Conservation (phyloP, 805 yeast species). For the Metschnikowia amazonensis region DNA sequence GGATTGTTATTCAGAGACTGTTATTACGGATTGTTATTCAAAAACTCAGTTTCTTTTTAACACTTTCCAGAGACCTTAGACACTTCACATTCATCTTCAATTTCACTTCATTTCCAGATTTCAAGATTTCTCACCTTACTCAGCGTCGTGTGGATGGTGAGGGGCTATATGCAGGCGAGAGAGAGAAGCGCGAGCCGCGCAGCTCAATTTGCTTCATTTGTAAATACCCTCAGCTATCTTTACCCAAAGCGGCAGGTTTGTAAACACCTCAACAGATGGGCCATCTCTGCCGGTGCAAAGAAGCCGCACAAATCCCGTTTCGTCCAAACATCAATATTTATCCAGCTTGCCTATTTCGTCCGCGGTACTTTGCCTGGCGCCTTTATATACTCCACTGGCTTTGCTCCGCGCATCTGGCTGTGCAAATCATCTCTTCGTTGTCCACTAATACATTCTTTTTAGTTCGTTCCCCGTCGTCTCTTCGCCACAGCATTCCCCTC, state of each 20-base stretch:
- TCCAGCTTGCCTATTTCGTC: conserved; percentile 7
- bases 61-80: no score
- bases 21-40: no score
- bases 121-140: no score
- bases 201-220: conserved; percentile 16
- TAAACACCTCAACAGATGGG: conserved; percentile 15
- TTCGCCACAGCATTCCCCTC: not conserved
- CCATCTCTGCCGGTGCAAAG: conserved; percentile 8
- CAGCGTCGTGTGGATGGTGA: no score
- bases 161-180: no score
- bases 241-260: conserved; percentile 18
- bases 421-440: not conserved
- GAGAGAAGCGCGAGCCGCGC: not conserved
- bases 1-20: no score
- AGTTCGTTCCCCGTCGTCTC: not conserved
- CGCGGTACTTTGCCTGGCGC: not conserved
- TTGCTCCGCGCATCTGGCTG: not conserved
- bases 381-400: conserved; percentile 5
- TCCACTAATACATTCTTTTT: not conserved
- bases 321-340: conserved; percentile 18
- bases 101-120: no score
- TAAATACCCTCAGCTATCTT: conserved; percentile 15
- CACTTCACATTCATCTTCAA: no score
- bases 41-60: no score
- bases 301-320: conserved; percentile 12